Percentiles rank a stretch among this genome's conserved stretches.
Evolutionary conservation across 805 yeast species (phyloP).

Genomic region (Metschnikowia amazonensis): DNA sequence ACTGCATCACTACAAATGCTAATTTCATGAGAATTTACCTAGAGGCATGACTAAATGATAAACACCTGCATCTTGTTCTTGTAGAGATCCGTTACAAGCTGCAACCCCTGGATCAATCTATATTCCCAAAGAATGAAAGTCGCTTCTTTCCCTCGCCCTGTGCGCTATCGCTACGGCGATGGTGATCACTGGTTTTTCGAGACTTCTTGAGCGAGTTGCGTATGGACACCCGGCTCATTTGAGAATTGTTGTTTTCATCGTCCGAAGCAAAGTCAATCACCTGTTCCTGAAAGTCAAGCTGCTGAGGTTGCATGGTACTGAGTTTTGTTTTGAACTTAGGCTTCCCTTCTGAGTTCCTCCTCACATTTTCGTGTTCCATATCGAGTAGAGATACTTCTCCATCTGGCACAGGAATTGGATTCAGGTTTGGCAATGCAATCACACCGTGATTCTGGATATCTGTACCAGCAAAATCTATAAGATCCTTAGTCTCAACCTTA

Average conservation of each 20-base stretch:
- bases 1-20: neutral
- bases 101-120: neutral
- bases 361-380: slow-evolving; percentile 18
- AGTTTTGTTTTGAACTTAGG: slow-evolving; percentile 34
- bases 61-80: too few species aligned
- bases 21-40: neutral
- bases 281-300: slow-evolving; percentile 38
- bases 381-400: slow-evolving; percentile 17
- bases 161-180: slow-evolving; percentile 28
- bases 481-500: neutral
- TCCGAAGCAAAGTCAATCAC: slow-evolving; percentile 46
- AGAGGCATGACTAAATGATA: neutral
- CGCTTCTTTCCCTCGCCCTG: slow-evolving; percentile 22
- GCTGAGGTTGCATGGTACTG: slow-evolving; percentile 27
- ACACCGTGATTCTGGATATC: neutral
- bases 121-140: slow-evolving; percentile 24
- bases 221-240: slow-evolving; percentile 39
- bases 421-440: neutral
- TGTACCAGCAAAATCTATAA: neutral
- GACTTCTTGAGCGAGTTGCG: slow-evolving; percentile 35
- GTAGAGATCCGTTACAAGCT: neutral
- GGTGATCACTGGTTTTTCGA: slow-evolving; percentile 28
- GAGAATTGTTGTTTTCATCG: slow-evolving; percentile 37
- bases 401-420: neutral
- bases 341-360: slow-evolving; percentile 10